Percentiles rank a stretch among this genome's conserved stretches.
phyloP scores from a whole-genome alignment of 192 early-diverging fungal species.

The Diversispora epigaea region DNA sequence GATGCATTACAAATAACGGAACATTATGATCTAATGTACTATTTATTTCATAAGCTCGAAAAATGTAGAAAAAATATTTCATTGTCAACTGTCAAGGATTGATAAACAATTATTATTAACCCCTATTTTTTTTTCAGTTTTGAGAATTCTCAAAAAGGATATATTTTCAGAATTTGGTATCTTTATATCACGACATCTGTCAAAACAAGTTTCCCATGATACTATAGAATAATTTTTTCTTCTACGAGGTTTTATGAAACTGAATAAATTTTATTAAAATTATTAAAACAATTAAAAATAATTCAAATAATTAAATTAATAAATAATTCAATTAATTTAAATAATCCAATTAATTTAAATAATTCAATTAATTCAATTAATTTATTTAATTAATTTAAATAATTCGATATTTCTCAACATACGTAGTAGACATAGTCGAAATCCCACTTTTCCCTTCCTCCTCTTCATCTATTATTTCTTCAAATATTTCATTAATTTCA shows the following conservation, averaged over 20 bases:
- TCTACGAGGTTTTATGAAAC: neutral
- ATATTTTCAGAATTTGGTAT: slow-evolving; percentile 31
- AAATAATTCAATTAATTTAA: too few relatives aligned
- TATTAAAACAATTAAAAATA: too few relatives aligned
- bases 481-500: too few relatives aligned
- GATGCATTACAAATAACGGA: slow-evolving; percentile 76
- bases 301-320: too few relatives aligned
- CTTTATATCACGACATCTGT: slow-evolving; percentile 11
- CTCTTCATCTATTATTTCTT: too few relatives aligned
- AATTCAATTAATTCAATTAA: too few relatives aligned
- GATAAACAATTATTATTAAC: neutral
- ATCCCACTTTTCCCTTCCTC: too few relatives aligned
- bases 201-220: slow-evolving; percentile 24
- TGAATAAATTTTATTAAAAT: too few relatives aligned
- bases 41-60: slow-evolving; percentile 45
- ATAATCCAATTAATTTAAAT: too few relatives aligned
- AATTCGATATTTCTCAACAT: too few relatives aligned
- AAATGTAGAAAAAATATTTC: slow-evolving; percentile 36
- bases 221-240: slow-evolving; percentile 5
- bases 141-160: slow-evolving; percentile 4
- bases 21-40: slow-evolving; percentile 37
- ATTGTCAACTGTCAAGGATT: neutral
- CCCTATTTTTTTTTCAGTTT: neutral
- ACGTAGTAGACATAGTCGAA: too few relatives aligned
- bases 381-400: too few relatives aligned